phyloP scores from a whole-genome alignment of 2,329 filamentous ascomycete species.

The Dactylellina leptospora region DNA sequence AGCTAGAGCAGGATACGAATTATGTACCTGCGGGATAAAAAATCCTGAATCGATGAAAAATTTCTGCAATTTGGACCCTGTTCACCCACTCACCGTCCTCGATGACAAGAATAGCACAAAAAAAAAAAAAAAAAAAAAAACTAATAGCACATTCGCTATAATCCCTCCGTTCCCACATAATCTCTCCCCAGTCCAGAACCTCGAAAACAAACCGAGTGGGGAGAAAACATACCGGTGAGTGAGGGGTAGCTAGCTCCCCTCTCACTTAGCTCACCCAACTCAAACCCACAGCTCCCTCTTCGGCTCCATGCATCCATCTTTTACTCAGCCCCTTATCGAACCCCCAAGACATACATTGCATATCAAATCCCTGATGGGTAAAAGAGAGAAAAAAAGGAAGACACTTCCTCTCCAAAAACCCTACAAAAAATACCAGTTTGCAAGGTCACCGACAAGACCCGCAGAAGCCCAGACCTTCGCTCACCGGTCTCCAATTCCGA shows the following conservation, averaged over 20 bases:
- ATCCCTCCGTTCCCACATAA: neutral
- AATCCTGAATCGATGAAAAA: neutral
- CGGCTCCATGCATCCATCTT: neutral
- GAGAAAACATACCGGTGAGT: neutral
- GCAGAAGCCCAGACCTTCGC: too few relatives aligned
- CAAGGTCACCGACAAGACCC: too few relatives aligned
- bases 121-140: neutral
- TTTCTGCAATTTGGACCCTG: neutral
- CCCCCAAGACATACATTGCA: neutral
- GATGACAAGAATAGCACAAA: conserved; percentile 11
- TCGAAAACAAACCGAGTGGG: too few relatives aligned
- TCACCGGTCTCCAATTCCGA: too few relatives aligned
- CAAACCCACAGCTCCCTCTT: too few relatives aligned
- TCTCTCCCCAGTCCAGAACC: too few relatives aligned
- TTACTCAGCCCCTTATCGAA: conserved; percentile 10
- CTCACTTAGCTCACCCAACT: neutral
- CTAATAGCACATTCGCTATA: too few relatives aligned
- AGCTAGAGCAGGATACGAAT: too few relatives aligned
- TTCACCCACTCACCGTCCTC: neutral
- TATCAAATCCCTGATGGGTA: neutral
- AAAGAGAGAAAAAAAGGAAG: too few relatives aligned
- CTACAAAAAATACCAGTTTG: too few relatives aligned
- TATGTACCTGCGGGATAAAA: too few relatives aligned
- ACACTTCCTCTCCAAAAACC: too few relatives aligned
- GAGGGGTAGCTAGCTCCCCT: neutral